phyloP scores from a whole-genome alignment of 495 filamentous ascomycete species.

The Diplogelasinospora grovesii region DNA sequence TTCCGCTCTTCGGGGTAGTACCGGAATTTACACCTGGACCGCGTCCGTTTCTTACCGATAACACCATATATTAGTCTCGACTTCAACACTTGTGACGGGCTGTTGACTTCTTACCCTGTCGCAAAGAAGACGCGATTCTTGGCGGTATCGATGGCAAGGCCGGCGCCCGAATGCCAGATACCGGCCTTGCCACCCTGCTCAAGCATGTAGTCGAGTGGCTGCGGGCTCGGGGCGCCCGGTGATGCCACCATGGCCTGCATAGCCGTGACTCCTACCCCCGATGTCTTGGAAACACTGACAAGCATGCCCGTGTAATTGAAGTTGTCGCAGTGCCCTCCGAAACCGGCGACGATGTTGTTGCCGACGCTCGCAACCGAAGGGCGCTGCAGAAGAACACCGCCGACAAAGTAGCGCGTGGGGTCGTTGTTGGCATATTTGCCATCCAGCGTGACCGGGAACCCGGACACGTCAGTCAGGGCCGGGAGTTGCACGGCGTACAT shows the following conservation, averaged over 20 bases:
- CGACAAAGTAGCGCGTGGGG: conserved; percentile 34
- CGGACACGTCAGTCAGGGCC: conserved; percentile 27
- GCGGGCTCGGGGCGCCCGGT: conserved; percentile 16
- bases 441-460: conserved; percentile 35
- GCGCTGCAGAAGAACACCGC: conserved; percentile 37
- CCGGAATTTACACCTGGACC: conserved; percentile 28
- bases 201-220: conserved; percentile 1
- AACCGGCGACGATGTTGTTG: conserved; percentile 37
- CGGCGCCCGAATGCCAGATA: conserved; percentile 39
- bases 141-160: conserved; percentile 30
- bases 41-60: conserved; percentile 33
- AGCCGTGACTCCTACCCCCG: conserved; percentile 29
- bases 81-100: not conserved
- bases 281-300: conserved; percentile 33
- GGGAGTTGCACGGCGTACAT: conserved; percentile 34
- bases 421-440: conserved; percentile 37
- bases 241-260: conserved; percentile 32
- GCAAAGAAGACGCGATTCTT: conserved; percentile 34
- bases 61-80: not conserved
- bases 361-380: conserved; percentile 36
- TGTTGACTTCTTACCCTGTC: conserved; percentile 18
- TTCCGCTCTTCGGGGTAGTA: conserved; percentile 29
- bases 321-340: conserved; percentile 41
- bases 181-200: conserved; percentile 25
- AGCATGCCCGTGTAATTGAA: conserved; percentile 45